phyloP scores from a whole-genome alignment of 805 yeast genomes.

The Lipomyces sp. region DNA sequence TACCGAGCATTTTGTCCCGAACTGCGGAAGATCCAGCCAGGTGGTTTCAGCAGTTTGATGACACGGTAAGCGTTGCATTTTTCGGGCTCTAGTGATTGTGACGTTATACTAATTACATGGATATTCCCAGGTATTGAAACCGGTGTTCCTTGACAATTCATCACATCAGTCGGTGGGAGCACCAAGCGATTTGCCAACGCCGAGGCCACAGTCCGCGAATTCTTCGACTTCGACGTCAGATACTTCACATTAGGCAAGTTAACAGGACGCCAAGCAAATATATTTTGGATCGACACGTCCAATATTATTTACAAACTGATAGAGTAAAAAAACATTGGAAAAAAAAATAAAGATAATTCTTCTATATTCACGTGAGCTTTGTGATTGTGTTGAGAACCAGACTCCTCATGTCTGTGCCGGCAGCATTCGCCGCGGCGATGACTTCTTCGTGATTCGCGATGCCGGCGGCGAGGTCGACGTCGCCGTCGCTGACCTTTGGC shows the following conservation, averaged over 20 bases:
- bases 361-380: neutral
- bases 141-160: slow-evolving; percentile 19
- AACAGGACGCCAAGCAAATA: no score
- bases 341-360: no score
- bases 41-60: slow-evolving; percentile 94
- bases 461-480: slow-evolving; percentile 52
- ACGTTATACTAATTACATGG: neutral
- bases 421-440: slow-evolving; percentile 71
- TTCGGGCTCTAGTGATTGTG: slow-evolving; percentile 48
- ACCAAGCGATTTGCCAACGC: no score
- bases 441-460: slow-evolving; percentile 94
- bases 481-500: slow-evolving; percentile 33
- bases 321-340: no score
- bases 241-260: no score
- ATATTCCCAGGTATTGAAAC: slow-evolving; percentile 21
- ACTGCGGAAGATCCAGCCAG: slow-evolving; percentile 66
- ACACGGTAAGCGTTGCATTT: slow-evolving; percentile 88
- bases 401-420: slow-evolving; percentile 74
- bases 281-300: no score
- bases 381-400: slow-evolving; percentile 46
- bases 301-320: no score
- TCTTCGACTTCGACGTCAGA: no score
- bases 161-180: no score
- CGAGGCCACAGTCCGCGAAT: no score
- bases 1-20: slow-evolving; percentile 17